Base-by-base conservation (phyloP, 129 eudicot genomes). In the Logfia minima region DNA sequence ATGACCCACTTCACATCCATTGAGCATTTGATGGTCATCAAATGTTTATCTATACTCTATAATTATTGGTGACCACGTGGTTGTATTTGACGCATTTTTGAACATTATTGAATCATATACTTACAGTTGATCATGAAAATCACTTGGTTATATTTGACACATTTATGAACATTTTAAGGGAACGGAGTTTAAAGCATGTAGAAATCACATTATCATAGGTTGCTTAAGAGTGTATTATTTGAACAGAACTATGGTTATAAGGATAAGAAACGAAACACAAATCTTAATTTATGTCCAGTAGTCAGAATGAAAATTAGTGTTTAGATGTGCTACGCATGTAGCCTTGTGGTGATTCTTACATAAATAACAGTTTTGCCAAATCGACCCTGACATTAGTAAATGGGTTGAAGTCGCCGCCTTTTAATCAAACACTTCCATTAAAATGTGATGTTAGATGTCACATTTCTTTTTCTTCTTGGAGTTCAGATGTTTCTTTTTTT, bases 231-330 rank as follows among this genome's bases (percentile, higher is more conserved):
- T 18, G 26, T n/a, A 16, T 8, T 48, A 24, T 70, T 51, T 23
- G 19, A 69, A 7, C 21, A 39, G 52, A 35, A 39, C 22, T 14
- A 67, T 18, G 22, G 61, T 55, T 19, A 16, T 6, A 55, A 18
- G 61, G n/a, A 61, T 61, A 55, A 53, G 19, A 53, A 53, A 53
- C 8, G 21, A 53, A 37, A 37, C 11, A 37, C 45, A 37, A 41
- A 41, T 41, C 13, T 41, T 41, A 8, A 8, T 8, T 41, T 41
- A 3, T 17, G 39, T 70, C 35, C 6, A 6, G 3, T 16, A 37
- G 17, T n/a, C 32, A 21, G 58, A 74, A 74, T 74, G 68, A 17
- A 4, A n/a, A 24, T 58, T 74, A 26, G 16, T 62, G 28, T 79
- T 16, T 41, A 52, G 45, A 41, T 64, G 18, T 17, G 45, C 18